Base-by-base conservation (phyloP, 768 basidiomycete genomes). In the Suillus fuscotomentosus region DNA sequence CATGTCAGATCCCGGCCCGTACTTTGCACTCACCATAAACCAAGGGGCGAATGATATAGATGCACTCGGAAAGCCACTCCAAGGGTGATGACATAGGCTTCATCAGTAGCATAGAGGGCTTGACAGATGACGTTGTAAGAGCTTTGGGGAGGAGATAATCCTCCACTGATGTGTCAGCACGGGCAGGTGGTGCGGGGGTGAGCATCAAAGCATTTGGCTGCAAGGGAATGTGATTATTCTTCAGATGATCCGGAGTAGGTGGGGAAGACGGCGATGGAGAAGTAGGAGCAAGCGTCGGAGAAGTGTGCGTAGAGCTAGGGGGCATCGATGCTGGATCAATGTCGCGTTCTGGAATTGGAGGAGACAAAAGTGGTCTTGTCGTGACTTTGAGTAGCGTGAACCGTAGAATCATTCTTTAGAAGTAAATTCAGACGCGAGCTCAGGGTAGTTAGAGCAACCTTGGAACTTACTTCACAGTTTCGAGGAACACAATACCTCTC, bases 301-400 rank as follows among this genome's bases (percentile, higher is more conserved):
- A 86, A 9, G 84, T 84, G 36, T 81, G 73, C 61, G 80, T 79
- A 34, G 83, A 85, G 45, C 80, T 79, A 11, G 84, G 73, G 15
- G 88, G 84, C 9, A 94, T 72, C 54, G 83, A 80, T 6, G 90
- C 81, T 5, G 91, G 90, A 74, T 96, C 95, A 66, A 94, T 84
- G 68, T 95, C 94, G 60, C 95, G 87, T 76, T 94, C 92, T 15
- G 95, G 94, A 61, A 95, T 87, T 22, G 91, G 89, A 3, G 90
- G 89, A 2, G 85, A 83, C 14, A 96, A 73, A 27, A 95, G 71
- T 13, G 97, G 93, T 68, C 92, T 82, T 60, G 83, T 84, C 1
- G 95, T 96, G 66, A 91, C 82, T 60, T 83, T 83, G 61, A 99
- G 76, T 24, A 99, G 77, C 9, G 87, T 70, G 14, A 97, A 75